A percentile compares a stretch with the other conserved stretches of the same genome.
phyloP scores from a whole-genome alignment of 306 rosid species.

The Crataegus laevigata region DNA sequence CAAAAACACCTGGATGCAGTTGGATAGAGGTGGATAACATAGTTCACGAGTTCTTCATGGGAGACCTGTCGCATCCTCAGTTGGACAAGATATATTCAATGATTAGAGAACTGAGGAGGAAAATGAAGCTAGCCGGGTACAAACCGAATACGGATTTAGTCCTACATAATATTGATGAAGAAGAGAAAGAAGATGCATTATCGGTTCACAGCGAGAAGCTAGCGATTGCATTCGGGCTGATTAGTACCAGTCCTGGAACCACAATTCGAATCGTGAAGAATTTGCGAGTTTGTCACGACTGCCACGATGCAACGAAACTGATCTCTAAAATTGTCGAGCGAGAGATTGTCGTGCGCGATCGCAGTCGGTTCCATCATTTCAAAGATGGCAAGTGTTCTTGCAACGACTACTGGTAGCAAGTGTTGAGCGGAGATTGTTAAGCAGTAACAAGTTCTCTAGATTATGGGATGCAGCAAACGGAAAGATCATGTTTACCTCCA shows the following conservation, averaged over 20 bases:
- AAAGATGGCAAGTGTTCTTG: constrained; percentile 25
- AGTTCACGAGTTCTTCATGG: constrained; percentile 35
- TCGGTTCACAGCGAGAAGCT: constrained; percentile 30
- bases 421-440: too few relatives aligned
- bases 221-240: constrained; percentile 33
- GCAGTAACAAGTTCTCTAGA: background rate
- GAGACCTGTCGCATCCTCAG: constrained; percentile 21
- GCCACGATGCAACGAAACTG: constrained; percentile 28
- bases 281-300: constrained; percentile 25
- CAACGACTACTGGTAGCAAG: constrained; percentile 24
- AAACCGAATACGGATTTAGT: constrained; percentile 31
- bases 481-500: too few relatives aligned
- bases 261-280: constrained; percentile 28
- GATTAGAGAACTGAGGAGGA: constrained; percentile 26
- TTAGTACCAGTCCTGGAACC: constrained; percentile 26
- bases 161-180: constrained; percentile 27
- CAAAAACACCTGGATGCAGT: constrained; percentile 26
- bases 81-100: constrained; percentile 20
- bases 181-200: constrained; percentile 37
- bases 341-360: constrained; percentile 23
- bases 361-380: constrained; percentile 33
- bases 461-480: background rate
- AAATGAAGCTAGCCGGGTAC: constrained; percentile 29
- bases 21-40: constrained; percentile 28
- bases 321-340: constrained; percentile 15